Evolutionary conservation across 345 rosid species (phyloP), one percentile per base, ranked within the genome.

Genomic region (Luvunga scandens): DNA sequence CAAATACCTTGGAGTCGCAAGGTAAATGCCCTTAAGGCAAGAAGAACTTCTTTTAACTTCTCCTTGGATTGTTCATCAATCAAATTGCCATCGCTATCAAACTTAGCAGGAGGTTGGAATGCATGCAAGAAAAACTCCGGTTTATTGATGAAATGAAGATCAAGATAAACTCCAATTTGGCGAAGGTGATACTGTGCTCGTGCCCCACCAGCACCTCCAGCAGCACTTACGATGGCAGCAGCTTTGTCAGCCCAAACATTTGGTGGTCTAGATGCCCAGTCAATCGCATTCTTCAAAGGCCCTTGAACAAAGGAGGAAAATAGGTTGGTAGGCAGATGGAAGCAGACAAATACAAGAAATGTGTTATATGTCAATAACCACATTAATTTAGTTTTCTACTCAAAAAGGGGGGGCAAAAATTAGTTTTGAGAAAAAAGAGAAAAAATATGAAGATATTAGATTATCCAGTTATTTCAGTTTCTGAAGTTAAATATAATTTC

Each of bases 111-210:
- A 57, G 93, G 90, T 53, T 89, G 86, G 77, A 85, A 90, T 4
- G 97, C 97, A 30, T 88, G 87, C 81, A 95, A 39, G 81, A 83
- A 88, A 82, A 91, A 91, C 88, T 90, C 95, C 0, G 97, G 99
- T 55, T 89, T 91, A 85, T 95, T 95, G 83, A 95, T 87, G 90
- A 93, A 93, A 83, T 95, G 99, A 78, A 93, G 94, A 75, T 92
- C 91, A 1, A 93, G 87, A 78, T 71, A 90, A 14, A 92, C 97
- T 65, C 97, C 98, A 18, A 89, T 89, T 71, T 95, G 98, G 27
- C 97, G 94, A 4, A 91, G 94, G 86, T 92, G 99, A 80, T 89
- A 87, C 0, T 93, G 98, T 1, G 86, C 79, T 75, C 85, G 83
- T 48, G 91, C 92, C 16, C 96, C 92, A 1, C 94, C 93, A n/a